Base-by-base conservation (phyloP, 2,329 filamentous ascomycete genomes). In the Coniochaeta prunicola region DNA sequence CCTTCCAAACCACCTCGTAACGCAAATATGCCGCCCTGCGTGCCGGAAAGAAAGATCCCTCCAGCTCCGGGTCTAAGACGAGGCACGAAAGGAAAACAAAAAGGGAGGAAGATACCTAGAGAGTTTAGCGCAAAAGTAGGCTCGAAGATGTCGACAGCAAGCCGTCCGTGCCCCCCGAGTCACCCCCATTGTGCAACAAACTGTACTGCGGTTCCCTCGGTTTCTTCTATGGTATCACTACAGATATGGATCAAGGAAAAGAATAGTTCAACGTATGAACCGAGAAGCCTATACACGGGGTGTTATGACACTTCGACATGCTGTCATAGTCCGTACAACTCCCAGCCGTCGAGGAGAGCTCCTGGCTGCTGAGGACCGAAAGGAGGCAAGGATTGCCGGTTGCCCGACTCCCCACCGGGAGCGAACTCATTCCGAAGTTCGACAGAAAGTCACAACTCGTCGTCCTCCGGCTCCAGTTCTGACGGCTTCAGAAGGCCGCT, bases 401-500 rank as follows among this genome's bases (percentile, higher is more conserved):
- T 45, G 33, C 6, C 17, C 19, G 36, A 53, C 42, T 34, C 64
- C 63, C 70, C 69, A 58, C 64, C 69, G 60, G 79, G 79, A 60
- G 77, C 75, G 70, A 80, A 82, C 73, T 90, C 87, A 58, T 76
- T 80, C 66, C 86, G 78, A 53, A 90, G 74, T 72, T 91, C 87
- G 72, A 85, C 73, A 50, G 84, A 77, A 63, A 92, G 90, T 96
- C 92, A 97, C 75, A 92, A 81, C 76, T 92, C 89, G 69, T 93
- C 90, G 67, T 93, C 90, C 64, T 92, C 84, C 72, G 89, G 86
- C 57, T 92, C 93, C 70, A 99, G 84, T 73, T 99, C 94, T n/a
- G 92, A 94, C 56, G 94, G 96, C 80, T 99, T 97, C 69, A 99
- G 80, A 62, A 99, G 81, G 69, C 96, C 94, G 65, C 94, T 92